Percentiles rank a stretch among this genome's conserved stretches.
These are phyloP conservation scores for Penicillium sp. DNA, from an alignment of 2,329 filamentous ascomycete species.

Conservation along the genomic window DNA sequence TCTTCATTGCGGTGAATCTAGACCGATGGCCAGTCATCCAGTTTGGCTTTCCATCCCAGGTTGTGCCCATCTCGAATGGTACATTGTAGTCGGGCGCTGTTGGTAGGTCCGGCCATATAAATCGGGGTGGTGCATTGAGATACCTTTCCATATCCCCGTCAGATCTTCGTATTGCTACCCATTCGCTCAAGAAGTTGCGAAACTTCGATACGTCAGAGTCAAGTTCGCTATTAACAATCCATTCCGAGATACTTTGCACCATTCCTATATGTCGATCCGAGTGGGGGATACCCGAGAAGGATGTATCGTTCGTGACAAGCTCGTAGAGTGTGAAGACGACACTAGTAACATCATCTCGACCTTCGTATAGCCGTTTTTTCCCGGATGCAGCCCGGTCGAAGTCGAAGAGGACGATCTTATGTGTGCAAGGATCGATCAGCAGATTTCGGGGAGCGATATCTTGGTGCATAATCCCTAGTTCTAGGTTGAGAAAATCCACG, in stretches of 20 bases:
- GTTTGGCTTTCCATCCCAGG: too few species aligned
- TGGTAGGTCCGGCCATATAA: slow-evolving; percentile 18
- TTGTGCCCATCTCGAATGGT: background rate
- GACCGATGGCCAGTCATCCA: too few species aligned
- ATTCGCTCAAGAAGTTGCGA: slow-evolving; percentile 19
- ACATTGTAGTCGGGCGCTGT: slow-evolving; percentile 16
- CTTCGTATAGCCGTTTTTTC: slow-evolving; percentile 13
- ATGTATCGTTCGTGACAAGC: slow-evolving; percentile 27
- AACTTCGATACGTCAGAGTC: slow-evolving; percentile 19
- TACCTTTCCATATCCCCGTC: slow-evolving; percentile 15
- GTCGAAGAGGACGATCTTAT: slow-evolving; percentile 26
- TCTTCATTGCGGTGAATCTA: too few species aligned
- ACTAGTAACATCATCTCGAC: slow-evolving; percentile 24
- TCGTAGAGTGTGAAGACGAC: slow-evolving; percentile 30
- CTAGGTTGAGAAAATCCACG: slow-evolving; percentile 25
- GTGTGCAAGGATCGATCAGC: slow-evolving; percentile 24
- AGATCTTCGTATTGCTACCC: slow-evolving; percentile 13
- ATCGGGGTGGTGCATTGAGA: slow-evolving; percentile 17
- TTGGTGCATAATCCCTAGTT: slow-evolving; percentile 33
- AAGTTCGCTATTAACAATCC: slow-evolving; percentile 14
- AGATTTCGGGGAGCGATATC: slow-evolving; percentile 33
- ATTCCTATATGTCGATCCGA: slow-evolving; percentile 25
- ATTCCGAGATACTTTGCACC: slow-evolving; percentile 18
- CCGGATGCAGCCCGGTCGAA: slow-evolving; percentile 23
- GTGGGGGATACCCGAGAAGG: slow-evolving; percentile 23